These are phyloP conservation scores for Senna siamea DNA, from an alignment of 306 rosid species.

Conservation along the genomic window DNA sequence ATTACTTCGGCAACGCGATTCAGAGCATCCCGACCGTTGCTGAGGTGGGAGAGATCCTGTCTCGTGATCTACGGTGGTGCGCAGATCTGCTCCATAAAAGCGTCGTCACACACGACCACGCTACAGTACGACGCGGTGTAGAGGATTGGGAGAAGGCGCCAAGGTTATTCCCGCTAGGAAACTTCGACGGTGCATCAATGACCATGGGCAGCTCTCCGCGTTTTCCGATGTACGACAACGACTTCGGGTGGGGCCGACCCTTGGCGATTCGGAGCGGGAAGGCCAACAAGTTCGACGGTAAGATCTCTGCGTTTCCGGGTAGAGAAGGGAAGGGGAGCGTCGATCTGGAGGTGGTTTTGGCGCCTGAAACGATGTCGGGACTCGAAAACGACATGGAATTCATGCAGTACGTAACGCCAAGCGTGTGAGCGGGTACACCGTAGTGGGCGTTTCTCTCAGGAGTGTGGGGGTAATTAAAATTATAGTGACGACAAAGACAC, in stretches of 20 bases:
- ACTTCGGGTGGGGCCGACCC: constrained; percentile 72
- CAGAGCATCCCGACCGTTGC: constrained; percentile 72
- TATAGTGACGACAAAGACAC: too few relatives aligned
- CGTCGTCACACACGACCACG: constrained; percentile 59
- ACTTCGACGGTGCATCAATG: constrained; percentile 62
- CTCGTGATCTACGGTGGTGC: constrained; percentile 50
- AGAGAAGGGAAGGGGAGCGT: constrained; percentile 63
- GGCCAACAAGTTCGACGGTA: constrained; percentile 68
- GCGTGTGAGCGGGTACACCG: background rate
- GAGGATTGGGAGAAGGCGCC: constrained; percentile 62
- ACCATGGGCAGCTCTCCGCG: constrained; percentile 79
- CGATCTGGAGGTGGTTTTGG: constrained; percentile 65
- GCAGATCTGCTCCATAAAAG: constrained; percentile 53
- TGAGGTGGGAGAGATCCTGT: constrained; percentile 46
- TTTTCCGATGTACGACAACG: constrained; percentile 70
- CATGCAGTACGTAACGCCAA: constrained; percentile 51
- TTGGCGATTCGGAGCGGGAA: constrained; percentile 60
- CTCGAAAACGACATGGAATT: constrained; percentile 53
- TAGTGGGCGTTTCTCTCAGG: too few relatives aligned
- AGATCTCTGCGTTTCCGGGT: constrained; percentile 65
- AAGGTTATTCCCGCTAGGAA: constrained; percentile 62
- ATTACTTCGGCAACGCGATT: constrained; percentile 70
- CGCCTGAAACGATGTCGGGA: constrained; percentile 60
- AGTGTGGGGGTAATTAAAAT: too few relatives aligned
- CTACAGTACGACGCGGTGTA: constrained; percentile 54